A percentile compares a stretch with the other conserved stretches of the same genome.
Evolutionary conservation across 148 eudicot species (phyloP).

Genomic region (Fagopyrum tataricum): DNA sequence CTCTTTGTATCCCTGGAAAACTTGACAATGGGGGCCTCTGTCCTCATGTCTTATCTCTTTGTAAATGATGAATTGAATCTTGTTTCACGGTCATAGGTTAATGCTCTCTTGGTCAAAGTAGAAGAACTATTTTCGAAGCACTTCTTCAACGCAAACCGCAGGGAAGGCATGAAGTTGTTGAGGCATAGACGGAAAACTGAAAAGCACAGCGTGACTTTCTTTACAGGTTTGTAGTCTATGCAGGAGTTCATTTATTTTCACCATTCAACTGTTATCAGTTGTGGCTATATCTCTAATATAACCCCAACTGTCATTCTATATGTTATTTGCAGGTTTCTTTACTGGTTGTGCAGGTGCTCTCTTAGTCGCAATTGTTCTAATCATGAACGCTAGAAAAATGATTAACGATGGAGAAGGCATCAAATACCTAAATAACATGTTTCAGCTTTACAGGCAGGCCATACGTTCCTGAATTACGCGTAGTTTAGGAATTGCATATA

Average conservation of each 20-base stretch:
- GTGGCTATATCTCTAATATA: constrained; percentile 1
- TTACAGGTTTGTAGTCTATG: constrained; percentile 32
- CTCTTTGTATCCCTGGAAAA: no score
- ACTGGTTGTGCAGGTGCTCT: constrained; percentile 66
- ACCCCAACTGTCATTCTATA: neutral
- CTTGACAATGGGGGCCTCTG: no score
- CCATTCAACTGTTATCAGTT: neutral
- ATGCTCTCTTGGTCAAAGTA: constrained; percentile 48
- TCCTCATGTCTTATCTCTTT: neutral
- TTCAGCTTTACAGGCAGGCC: constrained; percentile 64
- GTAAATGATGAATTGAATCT: neutral
- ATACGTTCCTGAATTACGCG: neutral
- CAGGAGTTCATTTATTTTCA: constrained; percentile 4
- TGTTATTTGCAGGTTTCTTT: constrained; percentile 53
- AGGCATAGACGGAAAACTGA: constrained; percentile 51
- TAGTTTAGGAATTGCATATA: neutral
- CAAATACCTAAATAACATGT: constrained; percentile 45
- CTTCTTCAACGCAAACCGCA: constrained; percentile 57
- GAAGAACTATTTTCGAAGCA: constrained; percentile 59
- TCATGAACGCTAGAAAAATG: constrained; percentile 36
- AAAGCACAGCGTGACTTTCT: constrained; percentile 59
- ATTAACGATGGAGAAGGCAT: constrained; percentile 23
- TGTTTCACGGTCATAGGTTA: constrained; percentile 28
- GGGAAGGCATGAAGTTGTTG: constrained; percentile 66
- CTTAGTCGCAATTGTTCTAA: constrained; percentile 44